A percentile compares a stretch with the other conserved stretches of the same genome.
phyloP scores from a whole-genome alignment of 2,329 filamentous ascomycete species.

The Acephala macrosclerotiorum region DNA sequence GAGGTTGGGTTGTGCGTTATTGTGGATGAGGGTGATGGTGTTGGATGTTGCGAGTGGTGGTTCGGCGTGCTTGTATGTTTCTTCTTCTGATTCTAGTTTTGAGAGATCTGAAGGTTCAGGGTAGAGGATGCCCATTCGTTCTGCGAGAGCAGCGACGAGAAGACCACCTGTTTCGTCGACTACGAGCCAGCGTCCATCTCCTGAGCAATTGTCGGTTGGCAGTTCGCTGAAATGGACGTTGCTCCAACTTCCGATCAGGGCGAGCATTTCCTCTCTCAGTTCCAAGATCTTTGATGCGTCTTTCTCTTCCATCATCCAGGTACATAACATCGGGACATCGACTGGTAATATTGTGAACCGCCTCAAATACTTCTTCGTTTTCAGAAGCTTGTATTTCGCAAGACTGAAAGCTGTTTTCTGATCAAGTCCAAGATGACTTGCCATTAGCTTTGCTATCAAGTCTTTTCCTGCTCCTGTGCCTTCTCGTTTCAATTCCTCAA shows the following conservation, averaged over 20 bases:
- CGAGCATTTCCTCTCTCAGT: slow-evolving; percentile 83
- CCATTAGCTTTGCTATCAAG: slow-evolving; percentile 89
- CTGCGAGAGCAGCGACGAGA: slow-evolving; percentile 47
- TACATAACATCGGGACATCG: slow-evolving; percentile 77
- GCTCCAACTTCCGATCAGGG: slow-evolving; percentile 84
- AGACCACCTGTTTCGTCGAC: slow-evolving; percentile 71
- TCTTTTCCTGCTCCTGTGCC: slow-evolving; percentile 84
- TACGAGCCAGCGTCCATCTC: slow-evolving; percentile 66
- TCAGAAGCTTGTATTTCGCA: slow-evolving; percentile 94
- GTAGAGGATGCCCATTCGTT: slow-evolving; percentile 73
- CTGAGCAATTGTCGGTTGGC: slow-evolving; percentile 16
- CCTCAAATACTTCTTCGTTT: slow-evolving; percentile 91
- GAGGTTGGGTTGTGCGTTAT: slow-evolving; percentile 87
- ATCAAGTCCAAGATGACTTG: slow-evolving; percentile 87
- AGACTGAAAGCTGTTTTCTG: slow-evolving; percentile 95
- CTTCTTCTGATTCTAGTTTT: slow-evolving; percentile 24
- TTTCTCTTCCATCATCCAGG: slow-evolving; percentile 81
- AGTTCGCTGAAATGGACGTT: slow-evolving; percentile 74
- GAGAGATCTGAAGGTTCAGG: slow-evolving; percentile 32
- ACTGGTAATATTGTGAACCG: slow-evolving; percentile 86
- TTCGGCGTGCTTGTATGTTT: slow-evolving; percentile 21
- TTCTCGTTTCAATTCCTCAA: slow-evolving; percentile 74
- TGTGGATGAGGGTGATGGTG: slow-evolving; percentile 81
- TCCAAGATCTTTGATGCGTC: slow-evolving; percentile 85
- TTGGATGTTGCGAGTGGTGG: slow-evolving; percentile 53